These are phyloP conservation scores for Macroventuria anomochaeta DNA, from an alignment of 2,329 filamentous ascomycete genomes.

Conservation along the genomic window DNA sequence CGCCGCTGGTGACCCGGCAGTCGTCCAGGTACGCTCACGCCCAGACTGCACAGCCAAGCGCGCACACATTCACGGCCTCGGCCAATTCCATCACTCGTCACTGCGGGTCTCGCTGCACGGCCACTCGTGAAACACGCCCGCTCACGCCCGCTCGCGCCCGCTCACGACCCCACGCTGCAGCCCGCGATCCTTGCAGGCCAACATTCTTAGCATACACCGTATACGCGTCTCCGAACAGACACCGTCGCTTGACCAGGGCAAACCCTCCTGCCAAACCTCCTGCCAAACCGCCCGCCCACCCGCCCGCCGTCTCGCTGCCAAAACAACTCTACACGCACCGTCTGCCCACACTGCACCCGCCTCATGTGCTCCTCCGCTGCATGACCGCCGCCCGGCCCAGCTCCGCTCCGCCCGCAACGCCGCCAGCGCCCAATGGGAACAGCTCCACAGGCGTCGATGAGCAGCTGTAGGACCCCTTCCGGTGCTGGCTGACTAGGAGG, in stretches of 20 bases:
- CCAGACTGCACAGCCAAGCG: neutral
- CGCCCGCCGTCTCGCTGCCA: too few relatives aligned
- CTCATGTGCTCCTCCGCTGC: slow-evolving; percentile 19
- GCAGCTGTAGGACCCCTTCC: slow-evolving; percentile 37
- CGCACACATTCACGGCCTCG: too few relatives aligned
- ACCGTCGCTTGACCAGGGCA: neutral
- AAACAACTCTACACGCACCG: too few relatives aligned
- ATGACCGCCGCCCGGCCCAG: slow-evolving; percentile 23
- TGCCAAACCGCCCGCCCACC: neutral
- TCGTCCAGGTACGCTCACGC: too few relatives aligned
- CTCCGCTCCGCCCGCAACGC: slow-evolving; percentile 23
- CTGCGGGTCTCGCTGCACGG: slow-evolving; percentile 2
- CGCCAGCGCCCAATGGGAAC: slow-evolving; percentile 41
- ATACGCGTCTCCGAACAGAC: slow-evolving; percentile 27
- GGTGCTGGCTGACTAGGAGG: slow-evolving; percentile 46
- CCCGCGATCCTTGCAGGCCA: slow-evolving; percentile 30
- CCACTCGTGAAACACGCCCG: slow-evolving; percentile 33
- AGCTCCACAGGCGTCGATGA: slow-evolving; percentile 40
- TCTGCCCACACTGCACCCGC: neutral
- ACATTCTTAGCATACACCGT: slow-evolving; percentile 38
- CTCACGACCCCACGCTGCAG: slow-evolving; percentile 30
- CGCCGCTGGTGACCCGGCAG: neutral
- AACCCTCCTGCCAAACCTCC: neutral
- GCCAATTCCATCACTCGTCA: too few relatives aligned
- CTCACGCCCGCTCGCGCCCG: slow-evolving; percentile 28